A percentile compares a stretch with the other conserved stretches of the same genome.
phyloP scores from a whole-genome alignment of 2,329 filamentous ascomycete species.

The Colletotrichum cereale region DNA sequence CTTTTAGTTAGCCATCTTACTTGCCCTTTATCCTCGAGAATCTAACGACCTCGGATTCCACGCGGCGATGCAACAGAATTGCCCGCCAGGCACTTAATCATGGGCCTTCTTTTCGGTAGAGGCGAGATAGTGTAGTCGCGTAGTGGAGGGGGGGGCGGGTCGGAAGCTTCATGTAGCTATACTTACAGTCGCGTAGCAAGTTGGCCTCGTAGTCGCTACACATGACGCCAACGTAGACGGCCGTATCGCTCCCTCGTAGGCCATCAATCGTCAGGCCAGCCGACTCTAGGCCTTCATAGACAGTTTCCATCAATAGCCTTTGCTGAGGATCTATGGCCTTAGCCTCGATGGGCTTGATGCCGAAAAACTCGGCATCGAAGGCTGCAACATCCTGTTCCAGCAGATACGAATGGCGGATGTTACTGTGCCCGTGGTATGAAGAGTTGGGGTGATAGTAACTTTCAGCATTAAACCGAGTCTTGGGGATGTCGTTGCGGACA shows the following conservation, averaged over 20 bases:
- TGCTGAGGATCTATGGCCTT: constrained; percentile 50
- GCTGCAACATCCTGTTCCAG: constrained; percentile 38
- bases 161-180: no score
- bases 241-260: constrained; percentile 15
- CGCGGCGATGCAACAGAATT: no score
- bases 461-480: constrained; percentile 44
- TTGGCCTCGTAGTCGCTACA: constrained; percentile 44
- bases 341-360: constrained; percentile 50
- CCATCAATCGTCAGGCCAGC: constrained; percentile 10
- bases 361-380: constrained; percentile 57
- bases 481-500: constrained; percentile 43
- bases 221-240: constrained; percentile 42
- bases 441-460: constrained; percentile 40
- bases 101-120: no score
- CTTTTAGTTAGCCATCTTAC: no score
- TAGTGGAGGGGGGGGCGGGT: no score
- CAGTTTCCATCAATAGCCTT: constrained; percentile 48
- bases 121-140: no score
- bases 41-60: no score
- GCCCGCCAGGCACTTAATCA: no score
- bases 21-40: no score
- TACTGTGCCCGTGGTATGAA: constrained; percentile 39
- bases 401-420: constrained; percentile 40
- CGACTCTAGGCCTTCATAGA: constrained; percentile 47
- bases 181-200: constrained; percentile 40